phyloP scores from a whole-genome alignment of 768 basidiomycete genomes.

The Cyclocybe cylindracea region DNA sequence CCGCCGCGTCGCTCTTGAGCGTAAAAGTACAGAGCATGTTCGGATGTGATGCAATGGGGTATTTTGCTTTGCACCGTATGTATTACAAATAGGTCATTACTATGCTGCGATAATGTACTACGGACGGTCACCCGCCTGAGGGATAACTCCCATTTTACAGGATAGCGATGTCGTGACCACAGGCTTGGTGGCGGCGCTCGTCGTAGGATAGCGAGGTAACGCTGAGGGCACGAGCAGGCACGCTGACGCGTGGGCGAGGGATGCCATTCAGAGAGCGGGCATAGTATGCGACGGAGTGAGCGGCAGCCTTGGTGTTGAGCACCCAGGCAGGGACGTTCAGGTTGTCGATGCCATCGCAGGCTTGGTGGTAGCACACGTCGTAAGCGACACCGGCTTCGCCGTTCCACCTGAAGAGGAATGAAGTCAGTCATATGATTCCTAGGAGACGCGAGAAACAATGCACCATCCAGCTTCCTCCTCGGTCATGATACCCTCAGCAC shows the following conservation, averaged over 20 bases:
- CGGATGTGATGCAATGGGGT: no score
- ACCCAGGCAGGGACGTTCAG: slow-evolving; percentile 22
- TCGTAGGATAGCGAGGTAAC: slow-evolving; percentile 14
- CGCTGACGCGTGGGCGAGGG: slow-evolving; percentile 8
- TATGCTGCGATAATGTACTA: background rate
- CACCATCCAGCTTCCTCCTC: slow-evolving; percentile 22
- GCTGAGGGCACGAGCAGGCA: slow-evolving; percentile 2
- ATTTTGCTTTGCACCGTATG: no score
- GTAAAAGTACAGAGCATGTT: no score
- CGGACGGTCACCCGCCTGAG: background rate
- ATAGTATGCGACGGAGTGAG: slow-evolving; percentile 27
- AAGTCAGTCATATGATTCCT: background rate
- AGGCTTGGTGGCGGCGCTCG: slow-evolving; percentile 15
- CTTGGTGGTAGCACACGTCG: slow-evolving; percentile 30
- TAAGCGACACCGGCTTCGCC: slow-evolving; percentile 28
- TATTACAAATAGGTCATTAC: no score
- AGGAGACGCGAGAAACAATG: background rate
- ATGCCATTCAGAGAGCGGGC: slow-evolving; percentile 23
- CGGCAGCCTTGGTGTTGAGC: slow-evolving; percentile 25
- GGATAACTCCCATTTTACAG: slow-evolving; percentile 1
- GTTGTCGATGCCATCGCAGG: slow-evolving; percentile 29
- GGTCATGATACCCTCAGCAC: slow-evolving; percentile 30
- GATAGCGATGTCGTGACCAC: slow-evolving; percentile 14
- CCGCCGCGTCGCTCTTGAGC: no score
- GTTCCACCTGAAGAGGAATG: slow-evolving; percentile 22